Evolutionary conservation across 2,329 filamentous ascomycete species (phyloP).

Genomic region (Alternaria arborescens): DNA sequence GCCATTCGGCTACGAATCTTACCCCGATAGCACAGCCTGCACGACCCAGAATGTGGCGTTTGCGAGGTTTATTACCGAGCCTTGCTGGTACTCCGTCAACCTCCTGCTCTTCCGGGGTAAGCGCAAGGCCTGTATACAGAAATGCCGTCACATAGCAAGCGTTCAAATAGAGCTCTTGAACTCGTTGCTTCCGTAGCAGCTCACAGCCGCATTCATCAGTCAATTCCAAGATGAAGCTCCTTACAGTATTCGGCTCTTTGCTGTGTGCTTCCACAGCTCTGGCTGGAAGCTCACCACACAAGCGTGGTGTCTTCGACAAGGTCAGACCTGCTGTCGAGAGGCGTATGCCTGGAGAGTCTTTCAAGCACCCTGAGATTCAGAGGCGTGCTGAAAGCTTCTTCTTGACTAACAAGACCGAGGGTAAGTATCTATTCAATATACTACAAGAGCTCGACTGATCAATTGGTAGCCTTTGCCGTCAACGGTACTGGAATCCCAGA

Average conservation of each 20-base stretch:
- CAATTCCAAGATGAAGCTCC: slow-evolving; percentile 44
- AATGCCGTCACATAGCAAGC: slow-evolving; percentile 20
- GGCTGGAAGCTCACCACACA: slow-evolving; percentile 38
- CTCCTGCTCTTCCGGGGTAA: slow-evolving; percentile 33
- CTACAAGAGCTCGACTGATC: neutral
- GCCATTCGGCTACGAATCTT: slow-evolving; percentile 5
- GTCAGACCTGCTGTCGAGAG: slow-evolving; percentile 40
- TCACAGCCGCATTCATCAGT: slow-evolving; percentile 15
- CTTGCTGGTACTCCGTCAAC: neutral
- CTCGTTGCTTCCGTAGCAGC: neutral
- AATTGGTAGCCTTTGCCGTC: slow-evolving; percentile 65
- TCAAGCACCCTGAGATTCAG: slow-evolving; percentile 44
- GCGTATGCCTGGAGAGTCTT: slow-evolving; percentile 35
- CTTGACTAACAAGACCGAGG: slow-evolving; percentile 45
- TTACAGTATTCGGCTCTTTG: slow-evolving; percentile 36
- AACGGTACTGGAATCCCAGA: slow-evolving; percentile 72
- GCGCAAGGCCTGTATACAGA: slow-evolving; percentile 16
- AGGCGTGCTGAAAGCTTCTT: slow-evolving; percentile 45
- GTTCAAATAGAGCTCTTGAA: slow-evolving; percentile 29
- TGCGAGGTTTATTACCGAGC: slow-evolving; percentile 5
- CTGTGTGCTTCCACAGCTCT: slow-evolving; percentile 43
- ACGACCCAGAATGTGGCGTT: slow-evolving; percentile 4
- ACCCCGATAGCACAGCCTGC: slow-evolving; percentile 12
- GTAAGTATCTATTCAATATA: slow-evolving; percentile 22
- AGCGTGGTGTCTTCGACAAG: slow-evolving; percentile 40